Conservation (phyloP, 805 yeast genomes). For the Pichia exigua region DNA sequence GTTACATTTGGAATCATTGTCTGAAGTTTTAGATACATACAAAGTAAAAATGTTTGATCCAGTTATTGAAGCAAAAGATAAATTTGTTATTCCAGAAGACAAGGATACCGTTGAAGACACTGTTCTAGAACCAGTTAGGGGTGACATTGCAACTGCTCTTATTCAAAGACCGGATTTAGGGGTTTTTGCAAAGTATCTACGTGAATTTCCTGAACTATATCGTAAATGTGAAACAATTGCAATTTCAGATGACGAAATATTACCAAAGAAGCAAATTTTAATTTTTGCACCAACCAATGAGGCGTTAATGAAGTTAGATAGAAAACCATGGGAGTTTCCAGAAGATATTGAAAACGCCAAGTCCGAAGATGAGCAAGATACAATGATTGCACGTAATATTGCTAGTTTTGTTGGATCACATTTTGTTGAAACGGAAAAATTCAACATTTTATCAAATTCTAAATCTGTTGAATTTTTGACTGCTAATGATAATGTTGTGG, state of each 20-base stretch:
- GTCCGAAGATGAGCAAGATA: constrained; percentile 34
- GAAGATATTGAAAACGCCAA: constrained; percentile 31
- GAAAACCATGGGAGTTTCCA: constrained; percentile 85
- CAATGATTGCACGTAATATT: constrained; percentile 43
- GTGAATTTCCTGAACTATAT: constrained; percentile 50
- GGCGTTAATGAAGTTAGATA: constrained; percentile 42
- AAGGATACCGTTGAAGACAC: constrained; percentile 12
- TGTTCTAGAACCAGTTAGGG: constrained; percentile 21
- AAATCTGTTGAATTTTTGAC: constrained; percentile 25
- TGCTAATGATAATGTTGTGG: constrained; percentile 29
- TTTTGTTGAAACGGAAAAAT: constrained; percentile 33
- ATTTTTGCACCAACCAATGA: constrained; percentile 67
- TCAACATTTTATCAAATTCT: constrained; percentile 10
- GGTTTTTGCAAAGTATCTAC: constrained; percentile 61
- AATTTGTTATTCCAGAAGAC: constrained; percentile 9
- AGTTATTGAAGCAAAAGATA: constrained; percentile 2
- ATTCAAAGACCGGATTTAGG: constrained; percentile 38
- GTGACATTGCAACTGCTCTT: constrained; percentile 32
- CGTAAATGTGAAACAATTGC: constrained; percentile 35
- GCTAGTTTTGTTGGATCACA: constrained; percentile 57
- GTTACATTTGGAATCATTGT: constrained; percentile 2
- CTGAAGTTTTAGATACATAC: constrained; percentile 3
- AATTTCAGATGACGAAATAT: constrained; percentile 9
- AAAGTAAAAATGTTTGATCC: constrained; percentile 5
- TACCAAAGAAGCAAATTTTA: constrained; percentile 28